Evolutionary conservation across 192 early-diverging fungal genomes (phyloP).

Genomic region (Radiomyces spectabilis): DNA sequence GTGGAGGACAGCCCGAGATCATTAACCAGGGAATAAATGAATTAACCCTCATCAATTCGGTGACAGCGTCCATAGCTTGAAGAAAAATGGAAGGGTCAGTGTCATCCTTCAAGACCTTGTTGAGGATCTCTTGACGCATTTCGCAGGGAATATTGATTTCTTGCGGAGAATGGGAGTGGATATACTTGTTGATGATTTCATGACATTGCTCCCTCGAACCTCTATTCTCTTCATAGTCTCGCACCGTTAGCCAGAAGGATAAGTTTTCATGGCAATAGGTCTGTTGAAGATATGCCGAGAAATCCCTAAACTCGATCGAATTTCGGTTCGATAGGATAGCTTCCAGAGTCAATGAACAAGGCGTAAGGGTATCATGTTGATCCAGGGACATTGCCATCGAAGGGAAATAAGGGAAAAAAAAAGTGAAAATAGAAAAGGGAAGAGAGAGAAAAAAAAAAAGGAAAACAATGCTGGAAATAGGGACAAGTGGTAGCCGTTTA

Average conservation of each 20-base stretch:
- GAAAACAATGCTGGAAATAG: not conserved
- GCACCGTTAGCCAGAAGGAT: slow-evolving; percentile 20
- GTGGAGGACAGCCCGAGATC: no score
- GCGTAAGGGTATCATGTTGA: not conserved
- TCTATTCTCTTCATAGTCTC: slow-evolving; percentile 19
- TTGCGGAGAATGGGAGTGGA: slow-evolving; percentile 14
- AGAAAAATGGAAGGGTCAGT: slow-evolving; percentile 16
- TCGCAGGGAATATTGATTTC: slow-evolving; percentile 29
- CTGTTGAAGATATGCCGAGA: slow-evolving; percentile 11
- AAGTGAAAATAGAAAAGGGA: not conserved
- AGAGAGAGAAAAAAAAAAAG: not conserved
- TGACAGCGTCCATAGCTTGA: not conserved
- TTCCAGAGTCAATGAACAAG: not conserved
- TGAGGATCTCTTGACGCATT: slow-evolving; percentile 16
- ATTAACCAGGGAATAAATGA: slow-evolving; percentile 20
- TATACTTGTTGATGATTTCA: slow-evolving; percentile 20
- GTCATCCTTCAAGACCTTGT: slow-evolving; percentile 15
- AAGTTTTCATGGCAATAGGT: slow-evolving; percentile 28
- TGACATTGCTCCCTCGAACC: slow-evolving; percentile 1
- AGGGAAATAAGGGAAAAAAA: not conserved
- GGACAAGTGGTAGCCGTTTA: not conserved
- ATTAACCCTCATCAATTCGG: slow-evolving; percentile 26
- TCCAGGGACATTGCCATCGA: not conserved
- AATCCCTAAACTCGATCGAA: not conserved
- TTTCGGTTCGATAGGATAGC: not conserved